phyloP scores from a whole-genome alignment of 371 early-diverging fungal genomes.

The Lichtheimia ornata region DNA sequence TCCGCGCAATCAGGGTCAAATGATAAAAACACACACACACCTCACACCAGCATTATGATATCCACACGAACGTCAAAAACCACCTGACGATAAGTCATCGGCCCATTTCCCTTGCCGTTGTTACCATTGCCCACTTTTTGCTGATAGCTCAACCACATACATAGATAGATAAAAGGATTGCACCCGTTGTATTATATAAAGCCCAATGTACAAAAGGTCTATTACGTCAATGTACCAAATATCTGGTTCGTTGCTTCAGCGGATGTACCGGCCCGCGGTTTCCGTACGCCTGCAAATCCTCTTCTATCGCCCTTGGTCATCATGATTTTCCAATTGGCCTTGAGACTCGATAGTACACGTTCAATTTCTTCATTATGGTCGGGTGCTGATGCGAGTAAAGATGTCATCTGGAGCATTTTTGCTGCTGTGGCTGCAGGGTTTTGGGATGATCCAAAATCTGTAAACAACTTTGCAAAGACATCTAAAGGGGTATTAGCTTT shows the following conservation, averaged over 20 bases:
- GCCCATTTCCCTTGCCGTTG: no score
- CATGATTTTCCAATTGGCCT: constrained; percentile 65
- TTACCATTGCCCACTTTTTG: no score
- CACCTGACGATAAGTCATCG: no score
- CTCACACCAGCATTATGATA: no score
- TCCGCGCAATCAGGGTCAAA: no score
- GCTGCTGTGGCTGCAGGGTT: constrained; percentile 72
- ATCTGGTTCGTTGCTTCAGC: constrained; percentile 15
- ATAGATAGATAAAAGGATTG: neutral
- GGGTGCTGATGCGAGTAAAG: constrained; percentile 61
- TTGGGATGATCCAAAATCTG: constrained; percentile 69
- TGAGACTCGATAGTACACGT: constrained; percentile 53
- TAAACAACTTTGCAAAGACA: constrained; percentile 67
- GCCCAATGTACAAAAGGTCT: no score
- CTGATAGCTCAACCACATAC: neutral
- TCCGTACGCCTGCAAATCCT: constrained; percentile 62
- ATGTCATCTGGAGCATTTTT: constrained; percentile 80
- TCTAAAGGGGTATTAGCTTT: constrained; percentile 39
- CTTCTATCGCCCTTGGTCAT: constrained; percentile 62
- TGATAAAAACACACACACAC: no score
- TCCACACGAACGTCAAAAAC: no score
- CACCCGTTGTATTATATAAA: no score
- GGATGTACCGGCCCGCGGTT: constrained; percentile 11
- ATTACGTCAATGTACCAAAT: constrained; percentile 18
- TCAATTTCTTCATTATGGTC: constrained; percentile 60